phyloP scores from a whole-genome alignment of 176 grass and related monocot genomes.

The Musa schizocarpa region DNA sequence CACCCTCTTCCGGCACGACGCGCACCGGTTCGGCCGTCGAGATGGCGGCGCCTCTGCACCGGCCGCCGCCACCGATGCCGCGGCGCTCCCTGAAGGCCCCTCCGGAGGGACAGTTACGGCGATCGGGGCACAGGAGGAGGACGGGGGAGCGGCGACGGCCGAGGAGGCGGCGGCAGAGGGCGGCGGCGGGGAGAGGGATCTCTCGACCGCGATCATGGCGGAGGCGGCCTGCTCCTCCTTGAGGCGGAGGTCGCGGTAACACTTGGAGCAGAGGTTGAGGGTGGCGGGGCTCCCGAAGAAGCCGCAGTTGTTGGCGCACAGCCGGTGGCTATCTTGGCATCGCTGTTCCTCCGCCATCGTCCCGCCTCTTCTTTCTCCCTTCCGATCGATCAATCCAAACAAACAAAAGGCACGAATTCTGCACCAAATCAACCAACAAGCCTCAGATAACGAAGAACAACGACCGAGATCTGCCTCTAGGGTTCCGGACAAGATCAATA shows the following conservation, averaged over 20 bases:
- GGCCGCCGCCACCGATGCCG: background rate
- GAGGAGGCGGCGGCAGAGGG: background rate
- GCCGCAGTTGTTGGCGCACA: slow-evolving; percentile 33
- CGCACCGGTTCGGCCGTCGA: slow-evolving; percentile 27
- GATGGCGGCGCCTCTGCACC: background rate
- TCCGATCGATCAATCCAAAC: background rate
- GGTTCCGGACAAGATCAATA: background rate
- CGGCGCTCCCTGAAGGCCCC: background rate
- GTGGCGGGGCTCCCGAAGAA: slow-evolving; percentile 35
- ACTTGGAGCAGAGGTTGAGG: slow-evolving; percentile 36
- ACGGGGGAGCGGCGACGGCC: background rate
- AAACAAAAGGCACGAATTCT: background rate
- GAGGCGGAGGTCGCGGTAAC: slow-evolving; percentile 24
- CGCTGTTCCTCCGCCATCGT: slow-evolving; percentile 17
- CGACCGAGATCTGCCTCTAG: background rate
- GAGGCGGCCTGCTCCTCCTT: slow-evolving; percentile 1
- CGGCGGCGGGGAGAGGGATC: background rate
- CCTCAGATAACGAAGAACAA: background rate
- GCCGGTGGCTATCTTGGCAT: slow-evolving; percentile 17
- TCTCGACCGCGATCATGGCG: slow-evolving; percentile 15
- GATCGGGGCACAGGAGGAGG: background rate
- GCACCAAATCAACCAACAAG: background rate
- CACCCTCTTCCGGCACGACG: slow-evolving; percentile 38
- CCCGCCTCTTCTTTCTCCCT: background rate
- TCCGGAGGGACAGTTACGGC: background rate